Evolutionary conservation across 306 rosid genomes (phyloP), one percentile per base, ranked within the genome.

Genomic region (Sphenostylis stenocarpa): DNA sequence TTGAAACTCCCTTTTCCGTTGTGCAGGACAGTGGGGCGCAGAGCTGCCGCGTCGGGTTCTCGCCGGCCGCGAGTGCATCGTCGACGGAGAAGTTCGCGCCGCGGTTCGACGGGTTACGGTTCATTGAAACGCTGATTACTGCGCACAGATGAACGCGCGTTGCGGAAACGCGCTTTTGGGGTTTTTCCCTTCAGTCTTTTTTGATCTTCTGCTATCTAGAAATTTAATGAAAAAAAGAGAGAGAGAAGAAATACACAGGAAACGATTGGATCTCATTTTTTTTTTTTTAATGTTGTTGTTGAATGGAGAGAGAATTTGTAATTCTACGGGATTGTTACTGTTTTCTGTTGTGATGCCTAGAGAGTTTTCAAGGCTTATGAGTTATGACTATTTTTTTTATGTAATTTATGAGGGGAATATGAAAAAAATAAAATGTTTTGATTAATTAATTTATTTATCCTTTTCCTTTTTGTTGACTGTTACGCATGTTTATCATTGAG

Each of bases 91-190:
- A 91, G 48, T 94, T 94, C 34, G 88, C 91, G 41, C 97, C 98
- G 48, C 91, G 90, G 55, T 94, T 89, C 67, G 97, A 94, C 31
- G 98, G 97, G 21, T 76, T 94, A 90, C 83, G 92, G 51, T 94
- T 94, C 85, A 92, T 92, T 24, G 96, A 94, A 83, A 94, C 98
- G 39, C 70, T 94, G 83, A 87, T 94, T 19, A 94, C 98, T 28
- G 98, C 97, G 33, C 98, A 94, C 77, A 85, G 96, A 84, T 94
- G 79, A 85, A 67, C 61, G 23, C 8, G 23, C 55, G 84, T 73
- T 48, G 4, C 10, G 8, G 15, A 13, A 67, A 21, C 56, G 64
- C 34, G 19, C 38, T 11, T 57, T n/a, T 31, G 51, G 1, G 5
- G 3, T 58, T 48, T 34, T 28, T 16, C 16, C 24, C 61, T 61